A percentile compares a stretch with the other conserved stretches of the same genome.
Evolutionary conservation across 2,329 filamentous ascomycete genomes (phyloP).

Genomic region (Diplodia seriata): DNA sequence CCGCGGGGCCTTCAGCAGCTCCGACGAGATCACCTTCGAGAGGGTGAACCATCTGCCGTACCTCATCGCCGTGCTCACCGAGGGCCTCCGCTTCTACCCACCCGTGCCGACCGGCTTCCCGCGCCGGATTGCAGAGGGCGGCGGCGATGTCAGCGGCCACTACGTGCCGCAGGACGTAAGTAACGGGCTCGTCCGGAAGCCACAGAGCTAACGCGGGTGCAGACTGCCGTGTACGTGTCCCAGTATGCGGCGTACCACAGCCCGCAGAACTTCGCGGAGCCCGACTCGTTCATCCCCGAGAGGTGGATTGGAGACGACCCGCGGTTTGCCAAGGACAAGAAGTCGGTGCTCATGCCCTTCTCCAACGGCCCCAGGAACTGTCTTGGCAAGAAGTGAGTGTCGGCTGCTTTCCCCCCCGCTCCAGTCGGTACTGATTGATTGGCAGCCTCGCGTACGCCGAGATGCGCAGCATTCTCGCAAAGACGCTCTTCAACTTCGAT

Average conservation of each 20-base stretch:
- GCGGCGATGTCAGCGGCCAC: constrained; percentile 48
- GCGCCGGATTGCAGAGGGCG: constrained; percentile 46
- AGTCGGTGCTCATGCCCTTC: constrained; percentile 43
- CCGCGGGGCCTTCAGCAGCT: constrained; percentile 38
- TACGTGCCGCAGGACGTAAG: constrained; percentile 45
- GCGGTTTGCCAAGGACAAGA: constrained; percentile 42
- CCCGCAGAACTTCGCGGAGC: constrained; percentile 43
- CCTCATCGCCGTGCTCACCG: constrained; percentile 55
- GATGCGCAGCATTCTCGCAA: constrained; percentile 49
- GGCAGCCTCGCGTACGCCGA: constrained; percentile 46
- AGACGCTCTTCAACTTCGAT: constrained; percentile 52
- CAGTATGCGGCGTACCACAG: constrained; percentile 43
- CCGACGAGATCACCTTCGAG: constrained; percentile 46
- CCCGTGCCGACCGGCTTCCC: constrained; percentile 53
- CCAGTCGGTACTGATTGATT: not conserved
- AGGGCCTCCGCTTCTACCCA: constrained; percentile 56
- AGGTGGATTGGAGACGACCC: constrained; percentile 41
- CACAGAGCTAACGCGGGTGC: not conserved
- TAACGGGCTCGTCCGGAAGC: constrained; percentile 3
- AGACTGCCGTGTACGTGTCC: constrained; percentile 41
- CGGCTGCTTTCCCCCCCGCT: not conserved
- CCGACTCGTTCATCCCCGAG: constrained; percentile 46
- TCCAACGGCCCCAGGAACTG: constrained; percentile 47
- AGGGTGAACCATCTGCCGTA: constrained; percentile 46
- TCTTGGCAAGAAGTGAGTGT: constrained; percentile 46